These are phyloP conservation scores for Myriosclerotinia curreyana DNA, from an alignment of 2,329 filamentous ascomycete species.

Conservation along the genomic window DNA sequence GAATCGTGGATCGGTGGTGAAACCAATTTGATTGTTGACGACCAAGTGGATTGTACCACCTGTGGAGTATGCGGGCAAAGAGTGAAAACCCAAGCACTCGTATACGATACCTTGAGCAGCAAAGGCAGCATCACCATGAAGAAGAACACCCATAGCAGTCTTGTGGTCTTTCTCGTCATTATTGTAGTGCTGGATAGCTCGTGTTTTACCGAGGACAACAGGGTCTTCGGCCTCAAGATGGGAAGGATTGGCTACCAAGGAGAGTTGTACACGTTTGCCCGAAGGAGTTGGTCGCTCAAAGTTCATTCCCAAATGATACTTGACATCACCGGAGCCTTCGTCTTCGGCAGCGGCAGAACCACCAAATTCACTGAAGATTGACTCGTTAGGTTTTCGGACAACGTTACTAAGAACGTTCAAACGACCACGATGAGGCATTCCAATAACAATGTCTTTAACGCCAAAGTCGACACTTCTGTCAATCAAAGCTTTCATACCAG, in stretches of 20 bases:
- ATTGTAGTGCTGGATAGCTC: conserved; percentile 98
- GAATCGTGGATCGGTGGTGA: conserved; percentile 97
- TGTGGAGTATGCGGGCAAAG: conserved; percentile 92
- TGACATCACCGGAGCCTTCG: conserved; percentile 97
- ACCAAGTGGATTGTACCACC: conserved; percentile 96
- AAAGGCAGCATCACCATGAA: conserved; percentile 97
- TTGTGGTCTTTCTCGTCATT: conserved; percentile 86
- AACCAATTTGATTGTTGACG: conserved; percentile 99
- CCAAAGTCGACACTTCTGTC: conserved; percentile 98
- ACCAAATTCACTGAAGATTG: conserved; percentile 97
- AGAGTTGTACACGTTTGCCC: conserved; percentile 98
- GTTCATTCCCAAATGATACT: conserved; percentile 99
- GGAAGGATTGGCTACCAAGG: conserved; percentile 95
- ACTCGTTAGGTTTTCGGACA: conserved; percentile 98
- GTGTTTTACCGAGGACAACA: conserved; percentile 94
- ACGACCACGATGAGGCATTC: conserved; percentile 98
- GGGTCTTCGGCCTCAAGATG: conserved; percentile 98
- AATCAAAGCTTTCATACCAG: conserved; percentile 98
- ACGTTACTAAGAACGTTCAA: conserved; percentile 98
- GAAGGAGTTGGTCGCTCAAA: conserved; percentile 98
- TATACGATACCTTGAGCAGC: conserved; percentile 97
- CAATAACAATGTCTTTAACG: conserved; percentile 98
- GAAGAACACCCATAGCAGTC: conserved; percentile 89
- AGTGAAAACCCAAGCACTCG: conserved; percentile 97
- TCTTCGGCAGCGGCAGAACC: conserved; percentile 84